Evolutionary conservation across 441 rosid genomes (phyloP).

Genomic region (Euphorbia celastroides): DNA sequence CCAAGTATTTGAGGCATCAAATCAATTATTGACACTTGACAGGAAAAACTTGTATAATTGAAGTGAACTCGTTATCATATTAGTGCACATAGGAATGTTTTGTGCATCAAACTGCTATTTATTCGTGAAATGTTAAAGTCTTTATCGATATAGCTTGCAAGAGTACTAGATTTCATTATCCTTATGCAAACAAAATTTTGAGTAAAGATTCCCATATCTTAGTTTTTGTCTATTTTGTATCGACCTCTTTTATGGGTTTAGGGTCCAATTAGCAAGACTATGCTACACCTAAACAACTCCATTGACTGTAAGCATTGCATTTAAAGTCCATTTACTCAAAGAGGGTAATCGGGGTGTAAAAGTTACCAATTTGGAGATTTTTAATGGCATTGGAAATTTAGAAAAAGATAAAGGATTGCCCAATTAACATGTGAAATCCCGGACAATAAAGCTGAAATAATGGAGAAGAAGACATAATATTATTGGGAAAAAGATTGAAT

Average conservation of each 20-base stretch:
- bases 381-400: background rate
- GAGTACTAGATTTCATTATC: constrained; percentile 18
- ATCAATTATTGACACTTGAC: too few relatives aligned
- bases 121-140: constrained; percentile 20
- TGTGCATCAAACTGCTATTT: too few relatives aligned
- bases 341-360: too few relatives aligned
- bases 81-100: too few relatives aligned
- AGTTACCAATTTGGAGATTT: too few relatives aligned
- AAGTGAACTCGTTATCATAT: too few relatives aligned
- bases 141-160: constrained; percentile 7
- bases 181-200: background rate
- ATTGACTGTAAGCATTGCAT: background rate
- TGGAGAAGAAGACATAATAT: background rate
- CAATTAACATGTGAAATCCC: background rate
- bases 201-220: constrained; percentile 3
- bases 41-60: too few relatives aligned
- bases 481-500: background rate
- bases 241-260: too few relatives aligned
- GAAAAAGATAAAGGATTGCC: background rate
- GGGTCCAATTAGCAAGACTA: too few relatives aligned
- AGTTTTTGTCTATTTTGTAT: background rate
- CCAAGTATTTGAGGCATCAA: too few relatives aligned
- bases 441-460: background rate
- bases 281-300: background rate
- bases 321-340: constrained; percentile 7